phyloP scores from a whole-genome alignment of 2,329 filamentous ascomycete genomes.

The Helotiales sp. region DNA sequence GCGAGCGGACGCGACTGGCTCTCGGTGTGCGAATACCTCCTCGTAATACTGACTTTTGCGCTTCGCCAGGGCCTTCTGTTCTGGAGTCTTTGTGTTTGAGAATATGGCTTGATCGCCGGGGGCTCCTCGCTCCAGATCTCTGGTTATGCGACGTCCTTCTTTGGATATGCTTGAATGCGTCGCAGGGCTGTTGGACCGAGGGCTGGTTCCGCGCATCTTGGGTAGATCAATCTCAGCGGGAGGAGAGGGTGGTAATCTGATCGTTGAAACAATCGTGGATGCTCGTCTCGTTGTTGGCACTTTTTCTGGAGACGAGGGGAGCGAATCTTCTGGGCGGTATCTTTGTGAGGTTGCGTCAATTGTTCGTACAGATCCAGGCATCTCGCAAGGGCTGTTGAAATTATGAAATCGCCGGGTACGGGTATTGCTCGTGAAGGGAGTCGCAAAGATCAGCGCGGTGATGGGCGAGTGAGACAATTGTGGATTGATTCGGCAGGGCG shows the following conservation, averaged over 20 bases:
- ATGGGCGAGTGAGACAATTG: background rate
- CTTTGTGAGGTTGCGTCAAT: conserved; percentile 18
- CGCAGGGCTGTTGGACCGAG: conserved; percentile 14
- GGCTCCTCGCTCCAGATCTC: conserved; percentile 30
- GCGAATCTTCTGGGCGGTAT: conserved; percentile 10
- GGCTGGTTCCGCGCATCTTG: conserved; percentile 19
- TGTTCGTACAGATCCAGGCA: conserved; percentile 15
- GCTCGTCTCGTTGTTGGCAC: background rate
- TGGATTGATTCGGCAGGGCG: background rate
- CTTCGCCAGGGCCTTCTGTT: conserved; percentile 30
- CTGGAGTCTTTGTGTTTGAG: conserved; percentile 29
- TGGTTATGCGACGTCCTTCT: conserved; percentile 28
- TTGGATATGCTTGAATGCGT: conserved; percentile 4
- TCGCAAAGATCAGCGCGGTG: background rate
- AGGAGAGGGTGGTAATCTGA: conserved; percentile 30
- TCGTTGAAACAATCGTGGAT: background rate
- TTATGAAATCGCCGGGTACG: background rate
- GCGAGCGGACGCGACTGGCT: conserved; percentile 29
- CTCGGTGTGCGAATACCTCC: conserved; percentile 37
- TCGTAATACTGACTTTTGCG: conserved; percentile 36
- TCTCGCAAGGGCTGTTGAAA: background rate
- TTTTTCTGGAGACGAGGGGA: conserved; percentile 1
- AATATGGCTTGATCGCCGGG: conserved; percentile 32
- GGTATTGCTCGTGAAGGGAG: background rate
- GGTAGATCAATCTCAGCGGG: conserved; percentile 26